These are phyloP conservation scores for Daedalea quercina DNA, from an alignment of 768 basidiomycete genomes.

Conservation along the genomic window DNA sequence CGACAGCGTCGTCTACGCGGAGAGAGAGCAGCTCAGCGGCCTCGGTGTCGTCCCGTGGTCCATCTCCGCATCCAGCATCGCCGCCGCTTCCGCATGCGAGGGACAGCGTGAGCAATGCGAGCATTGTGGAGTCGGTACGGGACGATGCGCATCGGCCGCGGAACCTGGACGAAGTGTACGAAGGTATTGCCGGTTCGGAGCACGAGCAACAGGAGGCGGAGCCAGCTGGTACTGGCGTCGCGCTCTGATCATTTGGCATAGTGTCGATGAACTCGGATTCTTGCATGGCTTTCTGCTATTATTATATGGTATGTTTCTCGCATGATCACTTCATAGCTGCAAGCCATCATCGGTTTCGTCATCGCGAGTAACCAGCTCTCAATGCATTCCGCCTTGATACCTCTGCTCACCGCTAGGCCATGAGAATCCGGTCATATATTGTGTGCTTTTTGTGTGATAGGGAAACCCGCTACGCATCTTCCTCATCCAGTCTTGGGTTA, in stretches of 20 bases:
- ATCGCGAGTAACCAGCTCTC: too few species aligned
- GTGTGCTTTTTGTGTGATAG: too few species aligned
- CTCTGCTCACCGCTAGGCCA: too few species aligned
- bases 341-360: too few species aligned
- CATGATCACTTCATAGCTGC: not conserved
- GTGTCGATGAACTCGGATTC: not conserved
- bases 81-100: slow-evolving; percentile 4
- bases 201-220: not conserved
- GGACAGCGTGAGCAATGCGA: slow-evolving; percentile 10
- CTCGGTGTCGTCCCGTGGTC: slow-evolving; percentile 6
- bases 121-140: not conserved
- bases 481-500: too few species aligned
- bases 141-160: slow-evolving; percentile 5
- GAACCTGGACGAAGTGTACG: slow-evolving; percentile 15
- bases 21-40: slow-evolving; percentile 6
- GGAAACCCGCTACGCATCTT: too few species aligned
- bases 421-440: too few species aligned
- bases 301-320: not conserved
- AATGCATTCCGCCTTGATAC: too few species aligned
- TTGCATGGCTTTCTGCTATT: not conserved
- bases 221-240: slow-evolving; percentile 4
- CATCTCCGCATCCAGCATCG: slow-evolving; percentile 13
- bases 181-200: not conserved
- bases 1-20: slow-evolving; percentile 12
- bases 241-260: not conserved